phyloP scores from a whole-genome alignment of 306 rosid genomes.

The Betula pendula region DNA sequence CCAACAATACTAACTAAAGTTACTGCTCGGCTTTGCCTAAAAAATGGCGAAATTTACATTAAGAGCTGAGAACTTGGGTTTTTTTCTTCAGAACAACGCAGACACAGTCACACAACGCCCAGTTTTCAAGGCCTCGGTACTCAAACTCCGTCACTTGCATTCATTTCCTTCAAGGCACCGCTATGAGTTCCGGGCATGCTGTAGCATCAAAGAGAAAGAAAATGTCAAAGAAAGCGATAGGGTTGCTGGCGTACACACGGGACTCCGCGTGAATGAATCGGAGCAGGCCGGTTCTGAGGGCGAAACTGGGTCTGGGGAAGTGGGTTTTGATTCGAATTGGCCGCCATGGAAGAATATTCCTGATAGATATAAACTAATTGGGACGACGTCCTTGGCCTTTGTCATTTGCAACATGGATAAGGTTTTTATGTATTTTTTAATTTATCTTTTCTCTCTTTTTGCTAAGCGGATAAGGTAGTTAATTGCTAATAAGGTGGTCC shows the following conservation, averaged over 20 bases:
- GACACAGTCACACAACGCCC: conserved; percentile 14
- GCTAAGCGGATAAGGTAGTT: background rate
- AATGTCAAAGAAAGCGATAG: conserved; percentile 35
- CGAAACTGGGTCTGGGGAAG: conserved; percentile 26
- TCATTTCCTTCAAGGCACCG: conserved; percentile 31
- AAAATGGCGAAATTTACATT: conserved; percentile 59
- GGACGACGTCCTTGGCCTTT: conserved; percentile 87
- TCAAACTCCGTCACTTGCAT: conserved; percentile 37
- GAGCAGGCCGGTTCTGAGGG: conserved; percentile 34
- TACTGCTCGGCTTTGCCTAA: too few relatives aligned
- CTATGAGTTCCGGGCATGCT: conserved; percentile 33
- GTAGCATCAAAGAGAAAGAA: conserved; percentile 47
- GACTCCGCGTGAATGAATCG: conserved; percentile 39
- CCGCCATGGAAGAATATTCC: conserved; percentile 96
- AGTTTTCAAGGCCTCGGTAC: conserved; percentile 24
- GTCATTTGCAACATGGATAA: conserved; percentile 97
- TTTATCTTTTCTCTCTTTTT: background rate
- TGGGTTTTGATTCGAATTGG: conserved; percentile 47
- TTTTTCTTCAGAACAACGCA: conserved; percentile 28
- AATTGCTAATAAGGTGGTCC: background rate
- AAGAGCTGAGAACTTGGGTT: conserved; percentile 37
- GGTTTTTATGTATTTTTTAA: conserved; percentile 28
- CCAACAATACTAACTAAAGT: background rate
- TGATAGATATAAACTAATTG: conserved; percentile 76
- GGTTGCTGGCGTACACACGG: conserved; percentile 35